Evolutionary conservation across 192 early-diverging fungal species (phyloP), one percentile per base, ranked within the genome.

Genomic region (Coemansia sp.): DNA sequence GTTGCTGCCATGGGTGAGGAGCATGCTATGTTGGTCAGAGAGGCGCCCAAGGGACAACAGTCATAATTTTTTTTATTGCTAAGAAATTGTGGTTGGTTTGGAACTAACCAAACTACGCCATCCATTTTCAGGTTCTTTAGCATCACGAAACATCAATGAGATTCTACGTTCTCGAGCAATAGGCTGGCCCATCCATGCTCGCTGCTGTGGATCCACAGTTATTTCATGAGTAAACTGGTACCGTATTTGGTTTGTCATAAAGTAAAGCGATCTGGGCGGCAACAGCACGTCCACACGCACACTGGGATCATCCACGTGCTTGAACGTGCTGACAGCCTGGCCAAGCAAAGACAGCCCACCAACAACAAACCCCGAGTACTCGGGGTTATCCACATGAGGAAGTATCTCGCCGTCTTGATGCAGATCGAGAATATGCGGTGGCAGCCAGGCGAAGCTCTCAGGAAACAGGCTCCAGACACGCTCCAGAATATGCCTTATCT

Each of bases 1-100:
- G 67, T 90, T 30, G 64, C 83, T 31, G 82, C 96, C 56, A 96
- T 97, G 93, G 93, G 91, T 64, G 90, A 93, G 71, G 93, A 97
- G 84, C 82, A 82, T 67, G 87, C 83, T 62, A 74, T 96, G 69
- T 55, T 84, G 59, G 84, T 60, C 83, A 97, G 92, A 87, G 66
- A 68, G 26, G 66, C 66, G 5, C 48, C 48, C 15, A 50, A 36
- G 31, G 45, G 45, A 12, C 23, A 31, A n/a, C 16, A 53, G 11
- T 21, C 5, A 23, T 55, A 41, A 43, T 41, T 41, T 32, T 40
- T 31, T 55, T 16, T 36, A 11, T 53, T 40, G 10, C 4, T 9
- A 40, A 40, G 14, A 47, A 4, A 15, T 23, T 20, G 15, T 0
- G 6, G 30, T 28, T 12, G 11, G 37, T 9, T 15, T 11, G 1